A percentile compares a stretch with the other conserved stretches of the same genome.
These are phyloP conservation scores for Aspergillus aculeatinus DNA, from an alignment of 2,329 filamentous ascomycete species.

Conservation along the genomic window DNA sequence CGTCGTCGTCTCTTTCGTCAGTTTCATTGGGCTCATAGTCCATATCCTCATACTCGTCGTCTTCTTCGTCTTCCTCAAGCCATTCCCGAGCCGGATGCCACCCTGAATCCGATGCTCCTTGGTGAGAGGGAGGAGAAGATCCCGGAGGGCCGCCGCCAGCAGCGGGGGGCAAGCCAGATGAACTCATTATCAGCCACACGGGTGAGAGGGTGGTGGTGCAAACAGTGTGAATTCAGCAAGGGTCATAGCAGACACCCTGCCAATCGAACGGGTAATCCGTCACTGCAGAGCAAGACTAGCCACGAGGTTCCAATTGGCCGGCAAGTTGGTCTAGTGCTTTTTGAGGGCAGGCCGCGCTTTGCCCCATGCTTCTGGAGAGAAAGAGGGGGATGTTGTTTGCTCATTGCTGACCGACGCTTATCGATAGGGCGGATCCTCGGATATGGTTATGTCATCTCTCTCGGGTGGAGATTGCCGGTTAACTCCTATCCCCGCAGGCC, in stretches of 20 bases:
- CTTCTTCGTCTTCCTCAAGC: constrained; percentile 39
- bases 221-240: constrained; percentile 7
- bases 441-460: constrained; percentile 3
- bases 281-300: constrained; percentile 3
- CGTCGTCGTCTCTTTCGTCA: constrained; percentile 33
- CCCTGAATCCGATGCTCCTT: constrained; percentile 24
- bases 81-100: constrained; percentile 41
- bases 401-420: not conserved
- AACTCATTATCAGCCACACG: constrained; percentile 29
- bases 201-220: constrained; percentile 6
- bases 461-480: not conserved
- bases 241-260: constrained; percentile 11
- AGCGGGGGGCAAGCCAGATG: constrained; percentile 24
- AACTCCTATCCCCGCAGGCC: constrained; percentile 5
- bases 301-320: constrained; percentile 7
- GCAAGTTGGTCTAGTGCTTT: not conserved
- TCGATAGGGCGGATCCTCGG: not conserved
- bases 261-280: not conserved
- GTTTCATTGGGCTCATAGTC: constrained; percentile 49
- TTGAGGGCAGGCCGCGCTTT: not conserved
- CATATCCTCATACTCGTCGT: constrained; percentile 50
- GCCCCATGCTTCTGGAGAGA: not conserved
- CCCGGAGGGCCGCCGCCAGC: constrained; percentile 23
- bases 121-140: constrained; percentile 17
- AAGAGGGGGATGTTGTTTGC: not conserved